Base-by-base conservation (phyloP, 441 rosid species). In the Manihot esculenta region DNA sequence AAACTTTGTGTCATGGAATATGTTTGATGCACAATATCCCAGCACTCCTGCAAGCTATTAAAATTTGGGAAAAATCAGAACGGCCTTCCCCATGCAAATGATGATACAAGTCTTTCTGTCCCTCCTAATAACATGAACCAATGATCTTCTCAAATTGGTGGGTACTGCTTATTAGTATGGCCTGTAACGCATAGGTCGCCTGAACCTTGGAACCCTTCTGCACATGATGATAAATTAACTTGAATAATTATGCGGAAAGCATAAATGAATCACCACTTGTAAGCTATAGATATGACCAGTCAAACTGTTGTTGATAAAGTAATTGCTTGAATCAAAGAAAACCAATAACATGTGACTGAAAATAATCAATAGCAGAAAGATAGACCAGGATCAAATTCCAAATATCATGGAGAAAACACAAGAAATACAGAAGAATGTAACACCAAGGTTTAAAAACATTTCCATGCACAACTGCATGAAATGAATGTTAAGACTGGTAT, bases 151-250 rank as follows among this genome's bases (percentile, higher is more conserved):
- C 57, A 50, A 27, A 48, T 30, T 12, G 42, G 26, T 26, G 23
- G n/a, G 57, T 23, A 10, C 49, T 21, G 61, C 30, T 20, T 59
- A 21, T 41, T 71, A 71, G 30, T 71, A 71, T 50, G 74, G 74
- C 44, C 74, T 71, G 26, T 61, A 71, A 1, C 74, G 60, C 53
- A 41, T 51, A 5, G 74, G 74, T 62, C 69, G 41, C 44, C 97
- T 84, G 87, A 85, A 92, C 81, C 97, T 85, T 17, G 97, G 99
- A 63, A 80, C 85, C 78, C 91, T 92, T 82, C 99, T 94, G 95
- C 81, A 77, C 18, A 58, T 64, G 41, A 76, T 68, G 77, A 11
- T 58, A 20, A 69, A 30, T 64, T 24, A 49, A 49, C 9, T 20
- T 50, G 53, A 20, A 33, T 3, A 50, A 14, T 38, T 17, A 5